These are phyloP conservation scores for Quercus ilex DNA, from an alignment of 306 rosid species.

Conservation along the genomic window DNA sequence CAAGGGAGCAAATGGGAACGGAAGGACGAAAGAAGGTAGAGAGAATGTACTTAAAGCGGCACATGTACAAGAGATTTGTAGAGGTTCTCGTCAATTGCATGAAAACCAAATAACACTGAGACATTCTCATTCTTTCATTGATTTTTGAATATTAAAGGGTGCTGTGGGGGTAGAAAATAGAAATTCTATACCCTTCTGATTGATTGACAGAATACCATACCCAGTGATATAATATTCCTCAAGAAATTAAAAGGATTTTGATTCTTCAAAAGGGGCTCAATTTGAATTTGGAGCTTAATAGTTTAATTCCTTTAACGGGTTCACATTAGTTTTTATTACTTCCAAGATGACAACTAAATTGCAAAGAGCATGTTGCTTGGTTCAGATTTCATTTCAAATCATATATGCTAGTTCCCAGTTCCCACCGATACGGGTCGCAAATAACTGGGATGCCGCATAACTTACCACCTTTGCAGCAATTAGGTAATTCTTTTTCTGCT, in stretches of 20 bases:
- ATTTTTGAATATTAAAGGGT: constrained; percentile 13
- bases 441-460: too few species aligned
- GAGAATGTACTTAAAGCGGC: constrained; percentile 73
- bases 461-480: too few species aligned
- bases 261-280: background rate
- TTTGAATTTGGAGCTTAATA: too few species aligned
- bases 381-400: too few species aligned
- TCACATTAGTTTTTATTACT: too few species aligned
- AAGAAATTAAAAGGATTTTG: background rate
- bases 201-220: constrained; percentile 6
- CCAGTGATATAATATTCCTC: background rate
- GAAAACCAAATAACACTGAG: constrained; percentile 49
- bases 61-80: constrained; percentile 75
- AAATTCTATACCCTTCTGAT: background rate
- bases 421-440: too few species aligned
- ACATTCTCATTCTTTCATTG: constrained; percentile 39
- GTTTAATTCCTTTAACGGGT: too few species aligned
- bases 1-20: constrained; percentile 67
- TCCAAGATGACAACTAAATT: too few species aligned
- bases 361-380: too few species aligned
- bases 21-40: constrained; percentile 73
- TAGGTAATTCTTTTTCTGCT: too few species aligned
- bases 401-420: too few species aligned
- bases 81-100: constrained; percentile 71
- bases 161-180: constrained; percentile 9